Percentiles rank a stretch among this genome's conserved stretches.
phyloP scores from a whole-genome alignment of 352 stramenopile species.

The Pythium vanterpoolii region DNA sequence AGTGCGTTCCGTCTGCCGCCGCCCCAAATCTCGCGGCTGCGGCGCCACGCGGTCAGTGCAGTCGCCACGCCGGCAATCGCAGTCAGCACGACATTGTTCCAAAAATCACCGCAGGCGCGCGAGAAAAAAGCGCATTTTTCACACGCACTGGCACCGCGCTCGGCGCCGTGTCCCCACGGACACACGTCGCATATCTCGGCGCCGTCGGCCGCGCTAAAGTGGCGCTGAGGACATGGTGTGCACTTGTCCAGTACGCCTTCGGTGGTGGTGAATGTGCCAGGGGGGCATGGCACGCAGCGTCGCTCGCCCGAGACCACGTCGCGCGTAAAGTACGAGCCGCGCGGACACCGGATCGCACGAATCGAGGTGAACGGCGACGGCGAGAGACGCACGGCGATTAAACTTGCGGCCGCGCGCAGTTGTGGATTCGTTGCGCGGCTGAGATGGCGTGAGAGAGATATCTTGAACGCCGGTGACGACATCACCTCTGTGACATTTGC shows the following conservation, averaged over 20 bases:
- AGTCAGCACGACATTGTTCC: constrained; percentile 38
- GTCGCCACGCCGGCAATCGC: constrained; percentile 21
- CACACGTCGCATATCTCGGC: constrained; percentile 37
- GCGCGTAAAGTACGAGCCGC: constrained; percentile 13
- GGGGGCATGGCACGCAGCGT: constrained; percentile 28
- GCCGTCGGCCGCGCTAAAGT: constrained; percentile 39
- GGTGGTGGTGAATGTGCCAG: constrained; percentile 28
- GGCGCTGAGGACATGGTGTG: constrained; percentile 30
- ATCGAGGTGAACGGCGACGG: constrained; percentile 8
- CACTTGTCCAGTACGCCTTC: constrained; percentile 34
- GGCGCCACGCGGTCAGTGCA: constrained; percentile 24
- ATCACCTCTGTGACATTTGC: constrained; percentile 15
- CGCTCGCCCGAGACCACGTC: not conserved
- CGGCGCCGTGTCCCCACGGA: constrained; percentile 30
- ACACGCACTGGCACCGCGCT: constrained; percentile 33
- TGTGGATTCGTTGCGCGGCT: not conserved
- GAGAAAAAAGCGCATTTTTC: constrained; percentile 49
- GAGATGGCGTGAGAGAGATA: constrained; percentile 7
- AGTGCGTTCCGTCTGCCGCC: constrained; percentile 21
- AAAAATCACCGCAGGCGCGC: constrained; percentile 54
- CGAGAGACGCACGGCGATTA: not conserved
- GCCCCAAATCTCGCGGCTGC: constrained; percentile 26
- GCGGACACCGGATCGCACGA: constrained; percentile 17
- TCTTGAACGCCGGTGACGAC: not conserved
- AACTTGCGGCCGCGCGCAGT: constrained; percentile 1